Conservation (phyloP, 257 asterid genomes). For the Plantago ovata region DNA sequence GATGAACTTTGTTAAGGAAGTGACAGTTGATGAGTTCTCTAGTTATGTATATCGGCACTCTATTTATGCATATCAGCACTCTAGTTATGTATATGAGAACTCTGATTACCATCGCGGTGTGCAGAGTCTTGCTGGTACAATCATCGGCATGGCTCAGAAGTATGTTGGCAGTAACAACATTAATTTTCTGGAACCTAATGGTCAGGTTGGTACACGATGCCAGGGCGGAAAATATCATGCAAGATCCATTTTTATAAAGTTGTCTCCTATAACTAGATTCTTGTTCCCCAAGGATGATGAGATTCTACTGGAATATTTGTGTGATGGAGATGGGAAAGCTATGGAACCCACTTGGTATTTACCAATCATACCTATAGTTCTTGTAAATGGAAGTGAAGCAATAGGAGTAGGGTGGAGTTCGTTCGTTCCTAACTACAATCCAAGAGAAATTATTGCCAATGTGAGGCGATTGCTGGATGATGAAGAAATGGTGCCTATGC, state of each 20-base stretch:
- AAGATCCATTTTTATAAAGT: constrained; percentile 75
- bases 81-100: constrained; percentile 96
- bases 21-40: constrained; percentile 86
- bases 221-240: constrained; percentile 99
- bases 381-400: constrained; percentile 99
- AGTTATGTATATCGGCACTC: too few relatives aligned
- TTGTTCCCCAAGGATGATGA: constrained; percentile 92
- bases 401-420: constrained; percentile 99
- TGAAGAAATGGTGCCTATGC: constrained; percentile 74
- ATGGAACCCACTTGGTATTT: constrained; percentile 94
- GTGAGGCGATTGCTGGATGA: constrained; percentile 63
- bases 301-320: constrained; percentile 65
- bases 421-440: constrained; percentile 81
- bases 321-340: constrained; percentile 87
- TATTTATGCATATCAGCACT: too few relatives aligned
- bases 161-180: constrained; percentile 93
- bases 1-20: constrained; percentile 81
- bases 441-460: constrained; percentile 74
- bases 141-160: constrained; percentile 96
- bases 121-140: constrained; percentile 88
- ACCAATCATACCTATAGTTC: constrained; percentile 80
- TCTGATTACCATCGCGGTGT: constrained; percentile 99
- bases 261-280: constrained; percentile 62
- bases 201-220: constrained; percentile 93
- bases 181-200: constrained; percentile 84